A percentile compares a stretch with the other conserved stretches of the same genome.
These are phyloP conservation scores for Paralagenidium karlingii DNA, from an alignment of 352 stramenopile species.

Conservation along the genomic window DNA sequence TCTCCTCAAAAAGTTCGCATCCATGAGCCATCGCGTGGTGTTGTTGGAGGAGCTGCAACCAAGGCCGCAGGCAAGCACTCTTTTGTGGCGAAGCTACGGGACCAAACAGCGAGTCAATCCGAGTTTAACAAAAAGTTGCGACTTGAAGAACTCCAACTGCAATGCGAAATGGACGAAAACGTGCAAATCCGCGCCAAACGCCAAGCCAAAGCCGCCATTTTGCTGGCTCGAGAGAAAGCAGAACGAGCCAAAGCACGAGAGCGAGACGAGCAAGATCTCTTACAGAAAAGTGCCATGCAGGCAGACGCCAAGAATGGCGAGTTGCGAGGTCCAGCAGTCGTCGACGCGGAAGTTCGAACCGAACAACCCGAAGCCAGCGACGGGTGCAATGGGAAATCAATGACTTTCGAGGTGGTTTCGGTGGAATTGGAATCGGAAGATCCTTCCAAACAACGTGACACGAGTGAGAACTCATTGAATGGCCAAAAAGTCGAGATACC, in stretches of 20 bases:
- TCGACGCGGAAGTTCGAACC: neutral
- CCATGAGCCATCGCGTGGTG: too few species aligned
- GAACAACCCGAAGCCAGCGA: neutral
- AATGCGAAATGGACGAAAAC: conserved; percentile 69
- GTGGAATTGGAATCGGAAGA: neutral
- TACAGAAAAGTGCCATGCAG: neutral
- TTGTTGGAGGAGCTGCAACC: neutral
- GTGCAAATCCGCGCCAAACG: conserved; percentile 40
- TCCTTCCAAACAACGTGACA: too few species aligned
- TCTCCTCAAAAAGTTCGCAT: neutral
- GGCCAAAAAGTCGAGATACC: too few species aligned
- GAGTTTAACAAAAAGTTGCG: conserved; percentile 60
- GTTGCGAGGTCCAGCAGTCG: neutral
- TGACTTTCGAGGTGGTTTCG: neutral
- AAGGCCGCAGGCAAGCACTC: neutral
- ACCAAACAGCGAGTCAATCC: conserved; percentile 31
- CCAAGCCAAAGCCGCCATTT: conserved; percentile 16
- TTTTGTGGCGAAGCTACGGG: conserved; percentile 44
- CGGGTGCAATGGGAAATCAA: neutral
- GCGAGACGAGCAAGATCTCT: conserved; percentile 2
- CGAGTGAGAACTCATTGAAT: too few species aligned
- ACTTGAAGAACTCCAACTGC: conserved; percentile 44
- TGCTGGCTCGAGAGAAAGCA: conserved; percentile 7
- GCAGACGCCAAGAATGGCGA: neutral
- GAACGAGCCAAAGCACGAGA: conserved; percentile 7